These are phyloP conservation scores for Picocystis sp. DNA, from an alignment of 163 green algal genomes.

Conservation along the genomic window DNA sequence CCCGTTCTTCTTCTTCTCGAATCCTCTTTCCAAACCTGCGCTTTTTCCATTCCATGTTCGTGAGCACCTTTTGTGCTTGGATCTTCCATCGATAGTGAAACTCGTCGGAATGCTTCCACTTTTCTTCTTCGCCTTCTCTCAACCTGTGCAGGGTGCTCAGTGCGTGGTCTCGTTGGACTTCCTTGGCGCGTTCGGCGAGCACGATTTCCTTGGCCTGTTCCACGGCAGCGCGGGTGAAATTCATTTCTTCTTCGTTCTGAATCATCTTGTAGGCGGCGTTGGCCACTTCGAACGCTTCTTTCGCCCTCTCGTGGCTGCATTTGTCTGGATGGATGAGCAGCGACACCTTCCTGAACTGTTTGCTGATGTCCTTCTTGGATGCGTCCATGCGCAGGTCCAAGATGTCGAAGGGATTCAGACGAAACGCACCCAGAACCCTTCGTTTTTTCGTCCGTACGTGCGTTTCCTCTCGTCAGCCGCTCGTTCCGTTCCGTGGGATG, in stretches of 20 bases:
- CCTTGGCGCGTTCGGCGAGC: conserved; percentile 11
- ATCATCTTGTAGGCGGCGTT: conserved; percentile 11
- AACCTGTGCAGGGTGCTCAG: conserved; percentile 26
- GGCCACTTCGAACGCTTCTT: conserved; percentile 67
- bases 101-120: conserved; percentile 57
- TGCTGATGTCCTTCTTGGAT: conserved; percentile 52
- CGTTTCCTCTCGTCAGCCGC: too few relatives aligned
- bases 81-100: conserved; percentile 70
- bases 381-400: conserved; percentile 70
- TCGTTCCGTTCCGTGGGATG: too few relatives aligned
- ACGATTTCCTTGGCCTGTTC: conserved; percentile 57
- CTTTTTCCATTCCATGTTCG: conserved; percentile 48
- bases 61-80: conserved; percentile 64
- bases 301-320: conserved; percentile 72
- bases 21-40: conserved; percentile 65
- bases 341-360: conserved; percentile 34
- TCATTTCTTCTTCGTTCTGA: conserved; percentile 5
- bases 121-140: conserved; percentile 46
- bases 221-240: conserved; percentile 36
- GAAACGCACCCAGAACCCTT: conserved; percentile 81
- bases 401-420: conserved; percentile 93
- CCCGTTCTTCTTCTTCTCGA: conserved; percentile 4
- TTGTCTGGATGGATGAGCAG: conserved; percentile 96
- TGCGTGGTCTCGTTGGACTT: conserved; percentile 4
- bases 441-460: too few relatives aligned